Base-by-base conservation (phyloP, 345 rosid genomes). In the Ailanthus altissimus region DNA sequence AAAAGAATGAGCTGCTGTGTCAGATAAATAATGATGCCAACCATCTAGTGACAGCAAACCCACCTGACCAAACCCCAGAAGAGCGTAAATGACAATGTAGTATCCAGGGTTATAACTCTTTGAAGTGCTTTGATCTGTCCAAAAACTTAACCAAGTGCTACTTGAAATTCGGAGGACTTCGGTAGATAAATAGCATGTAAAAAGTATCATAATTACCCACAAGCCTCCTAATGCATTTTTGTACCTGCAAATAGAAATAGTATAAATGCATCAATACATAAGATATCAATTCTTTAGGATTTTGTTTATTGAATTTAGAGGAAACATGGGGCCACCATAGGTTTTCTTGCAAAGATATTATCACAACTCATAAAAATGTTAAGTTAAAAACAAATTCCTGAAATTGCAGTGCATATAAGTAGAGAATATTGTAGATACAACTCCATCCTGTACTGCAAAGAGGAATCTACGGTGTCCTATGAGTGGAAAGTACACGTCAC, bases 131-230 rank as follows among this genome's bases (percentile, higher is more conserved):
- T 82, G 93, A 79, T 89, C 88, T 2, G 98, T 93, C 99, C 99
- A 96, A 69, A 82, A 75, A 82, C 98, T 89, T 84, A 93, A 88
- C 99, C 99, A 96, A 32, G 88, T 90, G 85, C 99, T 96, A 74
- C 98, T 89, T 58, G 87, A 90, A 78, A 96, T 86, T 84, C 97
- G 87, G 60, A 96, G 89, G 83, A 84, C 85, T 88, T 96, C 99
- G n/a, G 97, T 90, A 54, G 77, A 68, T 68, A 91, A 74, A 76
- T 91, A 91, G 86, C 98, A 96, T 47, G 82, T 75, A 63, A 96
- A 89, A 51, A 93, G 87, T 79, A 93, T 79, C 81, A 85, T 85
- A 14, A 93, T 94, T 59, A 90, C 97, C 98, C 93, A 90, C 25
- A 90, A 80, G 77, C 98, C 99, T 43, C 99, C 99, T 47, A 93